Conservation (phyloP, 2,329 filamentous ascomycete genomes). For the Diaporthe ampelina region DNA sequence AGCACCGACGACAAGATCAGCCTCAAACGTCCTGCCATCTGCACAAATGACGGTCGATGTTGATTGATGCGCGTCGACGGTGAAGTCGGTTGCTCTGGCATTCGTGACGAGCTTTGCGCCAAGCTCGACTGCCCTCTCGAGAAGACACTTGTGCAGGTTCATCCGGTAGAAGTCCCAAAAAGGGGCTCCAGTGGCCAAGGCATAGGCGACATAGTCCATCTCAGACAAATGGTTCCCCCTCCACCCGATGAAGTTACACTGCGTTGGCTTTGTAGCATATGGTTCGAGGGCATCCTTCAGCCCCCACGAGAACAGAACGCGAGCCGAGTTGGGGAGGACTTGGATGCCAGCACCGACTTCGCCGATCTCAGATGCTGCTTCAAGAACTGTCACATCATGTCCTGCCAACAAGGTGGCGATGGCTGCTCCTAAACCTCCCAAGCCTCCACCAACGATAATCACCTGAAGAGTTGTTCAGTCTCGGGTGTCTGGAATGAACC, state of each 20-base stretch:
- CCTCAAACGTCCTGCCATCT: slow-evolving; percentile 53
- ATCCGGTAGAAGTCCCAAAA: slow-evolving; percentile 70
- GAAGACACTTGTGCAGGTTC: slow-evolving; percentile 62
- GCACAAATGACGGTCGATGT: slow-evolving; percentile 55
- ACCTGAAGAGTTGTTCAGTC: slow-evolving; percentile 49
- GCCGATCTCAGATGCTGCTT: slow-evolving; percentile 60
- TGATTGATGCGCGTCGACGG: slow-evolving; percentile 49
- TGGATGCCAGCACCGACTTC: slow-evolving; percentile 67
- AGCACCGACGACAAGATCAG: slow-evolving; percentile 62
- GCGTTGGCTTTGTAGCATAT: slow-evolving; percentile 57
- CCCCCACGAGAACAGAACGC: slow-evolving; percentile 63
- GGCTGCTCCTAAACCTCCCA: slow-evolving; percentile 67
- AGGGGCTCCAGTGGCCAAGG: slow-evolving; percentile 52
- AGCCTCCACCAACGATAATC: slow-evolving; percentile 68
- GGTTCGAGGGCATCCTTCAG: slow-evolving; percentile 56
- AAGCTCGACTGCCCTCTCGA: slow-evolving; percentile 61
- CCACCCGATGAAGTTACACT: slow-evolving; percentile 66
- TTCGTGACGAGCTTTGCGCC: slow-evolving; percentile 61
- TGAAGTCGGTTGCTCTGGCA: slow-evolving; percentile 58
- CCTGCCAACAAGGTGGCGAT: slow-evolving; percentile 61
- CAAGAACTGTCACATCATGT: slow-evolving; percentile 62
- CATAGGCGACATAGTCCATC: slow-evolving; percentile 62
- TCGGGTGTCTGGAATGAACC: not conserved
- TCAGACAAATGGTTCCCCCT: slow-evolving; percentile 62
- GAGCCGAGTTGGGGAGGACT: slow-evolving; percentile 61